Evolutionary conservation across 768 basidiomycete genomes (phyloP).

Genomic region (Macrocybe gigantea): DNA sequence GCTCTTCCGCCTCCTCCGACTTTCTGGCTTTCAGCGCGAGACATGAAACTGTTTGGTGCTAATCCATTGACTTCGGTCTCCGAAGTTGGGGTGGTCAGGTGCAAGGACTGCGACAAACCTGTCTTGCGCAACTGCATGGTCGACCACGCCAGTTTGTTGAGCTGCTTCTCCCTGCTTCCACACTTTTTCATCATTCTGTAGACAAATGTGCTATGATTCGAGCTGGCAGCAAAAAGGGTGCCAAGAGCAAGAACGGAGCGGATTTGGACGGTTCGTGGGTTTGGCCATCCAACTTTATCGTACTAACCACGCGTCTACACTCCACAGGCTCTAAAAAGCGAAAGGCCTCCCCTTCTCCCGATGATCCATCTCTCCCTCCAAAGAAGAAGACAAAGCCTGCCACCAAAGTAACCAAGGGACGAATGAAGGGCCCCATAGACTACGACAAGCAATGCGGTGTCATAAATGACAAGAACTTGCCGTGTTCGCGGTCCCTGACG

Average conservation of each 20-base stretch:
- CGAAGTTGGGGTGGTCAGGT: constrained; percentile 62
- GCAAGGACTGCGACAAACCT: constrained; percentile 79
- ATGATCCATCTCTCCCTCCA: constrained; percentile 58
- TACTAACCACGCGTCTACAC: too few species aligned
- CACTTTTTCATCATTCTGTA: constrained; percentile 16
- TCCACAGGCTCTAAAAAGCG: constrained; percentile 65
- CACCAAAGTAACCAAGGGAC: constrained; percentile 71
- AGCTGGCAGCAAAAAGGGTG: constrained; percentile 43
- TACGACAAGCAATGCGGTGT: constrained; percentile 93
- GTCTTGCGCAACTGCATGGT: constrained; percentile 67
- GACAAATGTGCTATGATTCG: constrained; percentile 60
- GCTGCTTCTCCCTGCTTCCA: neutral
- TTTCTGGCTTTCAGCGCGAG: constrained; percentile 76
- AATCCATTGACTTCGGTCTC: constrained; percentile 61
- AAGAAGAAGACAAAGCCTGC: constrained; percentile 74
- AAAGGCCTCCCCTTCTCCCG: constrained; percentile 67
- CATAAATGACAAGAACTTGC: constrained; percentile 90
- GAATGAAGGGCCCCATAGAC: constrained; percentile 82
- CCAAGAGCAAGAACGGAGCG: constrained; percentile 51
- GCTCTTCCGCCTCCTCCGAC: constrained; percentile 69
- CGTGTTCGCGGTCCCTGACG: constrained; percentile 91
- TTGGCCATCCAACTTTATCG: neutral
- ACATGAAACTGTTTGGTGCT: constrained; percentile 85
- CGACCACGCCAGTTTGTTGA: constrained; percentile 64
- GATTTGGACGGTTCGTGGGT: constrained; percentile 20